These are phyloP conservation scores for Suillus sp. DNA, from an alignment of 768 basidiomycete species.

Conservation along the genomic window DNA sequence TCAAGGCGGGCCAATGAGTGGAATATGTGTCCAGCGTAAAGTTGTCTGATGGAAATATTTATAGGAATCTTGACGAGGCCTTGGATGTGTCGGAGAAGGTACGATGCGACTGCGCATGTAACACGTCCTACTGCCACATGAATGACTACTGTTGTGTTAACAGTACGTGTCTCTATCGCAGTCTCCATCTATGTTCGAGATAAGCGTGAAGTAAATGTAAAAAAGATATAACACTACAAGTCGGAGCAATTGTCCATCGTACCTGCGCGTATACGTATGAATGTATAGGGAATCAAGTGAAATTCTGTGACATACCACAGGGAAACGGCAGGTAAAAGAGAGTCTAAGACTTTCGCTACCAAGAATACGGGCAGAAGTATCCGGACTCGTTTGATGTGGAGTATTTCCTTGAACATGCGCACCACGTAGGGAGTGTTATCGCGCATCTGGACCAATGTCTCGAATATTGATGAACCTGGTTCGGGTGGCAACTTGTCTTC, in stretches of 20 bases:
- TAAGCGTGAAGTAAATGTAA: conserved; percentile 15
- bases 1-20: conserved; percentile 71
- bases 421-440: conserved; percentile 60
- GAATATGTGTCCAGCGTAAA: conserved; percentile 66
- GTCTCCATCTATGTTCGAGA: conserved; percentile 52
- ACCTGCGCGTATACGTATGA: conserved; percentile 40
- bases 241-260: conserved; percentile 64
- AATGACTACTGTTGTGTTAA: conserved; percentile 58
- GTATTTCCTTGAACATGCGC: conserved; percentile 66
- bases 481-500: conserved; percentile 39
- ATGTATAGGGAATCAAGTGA: not conserved
- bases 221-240: conserved; percentile 45
- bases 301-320: conserved; percentile 49
- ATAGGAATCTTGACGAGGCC: conserved; percentile 50
- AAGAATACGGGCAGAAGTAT: conserved; percentile 51
- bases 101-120: conserved; percentile 47
- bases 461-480: conserved; percentile 45
- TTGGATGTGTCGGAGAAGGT: conserved; percentile 45
- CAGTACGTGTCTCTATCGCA: conserved; percentile 61
- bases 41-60: conserved; percentile 56
- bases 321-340: conserved; percentile 62
- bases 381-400: conserved; percentile 52
- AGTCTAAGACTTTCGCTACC: conserved; percentile 40
- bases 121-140: conserved; percentile 57
- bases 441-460: conserved; percentile 48